These are phyloP conservation scores for Fusarium temperatum DNA, from an alignment of 2,329 filamentous ascomycete species.

Conservation along the genomic window DNA sequence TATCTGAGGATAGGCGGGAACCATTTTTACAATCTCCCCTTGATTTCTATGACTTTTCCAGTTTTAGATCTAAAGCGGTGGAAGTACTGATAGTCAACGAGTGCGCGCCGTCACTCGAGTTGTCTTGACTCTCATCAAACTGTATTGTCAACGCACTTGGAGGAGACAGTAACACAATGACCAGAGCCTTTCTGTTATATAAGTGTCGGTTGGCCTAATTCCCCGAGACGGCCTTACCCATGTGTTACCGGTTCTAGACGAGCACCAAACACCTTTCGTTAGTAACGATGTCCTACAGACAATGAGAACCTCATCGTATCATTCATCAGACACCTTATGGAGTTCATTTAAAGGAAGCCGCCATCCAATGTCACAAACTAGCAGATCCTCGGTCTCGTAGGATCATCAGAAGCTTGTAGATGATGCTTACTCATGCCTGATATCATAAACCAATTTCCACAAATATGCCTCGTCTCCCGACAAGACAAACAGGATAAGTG, in stretches of 20 bases:
- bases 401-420: neutral
- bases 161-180: neutral
- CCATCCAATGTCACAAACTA: neutral
- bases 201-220: neutral
- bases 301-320: neutral
- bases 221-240: neutral
- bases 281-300: neutral
- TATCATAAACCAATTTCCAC: neutral
- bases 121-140: neutral
- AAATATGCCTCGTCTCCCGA: neutral
- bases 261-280: neutral
- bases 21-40: neutral
- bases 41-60: neutral
- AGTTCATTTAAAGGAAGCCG: neutral
- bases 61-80: neutral
- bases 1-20: neutral
- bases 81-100: neutral
- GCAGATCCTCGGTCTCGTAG: neutral
- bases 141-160: neutral
- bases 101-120: neutral
- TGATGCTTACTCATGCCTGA: neutral
- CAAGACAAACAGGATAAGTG: neutral
- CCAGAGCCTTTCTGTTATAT: neutral
- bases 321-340: neutral
- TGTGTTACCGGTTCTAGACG: neutral